phyloP scores from a whole-genome alignment of 1,284 basidiomycete species.

The Leccinum pachyderme region DNA sequence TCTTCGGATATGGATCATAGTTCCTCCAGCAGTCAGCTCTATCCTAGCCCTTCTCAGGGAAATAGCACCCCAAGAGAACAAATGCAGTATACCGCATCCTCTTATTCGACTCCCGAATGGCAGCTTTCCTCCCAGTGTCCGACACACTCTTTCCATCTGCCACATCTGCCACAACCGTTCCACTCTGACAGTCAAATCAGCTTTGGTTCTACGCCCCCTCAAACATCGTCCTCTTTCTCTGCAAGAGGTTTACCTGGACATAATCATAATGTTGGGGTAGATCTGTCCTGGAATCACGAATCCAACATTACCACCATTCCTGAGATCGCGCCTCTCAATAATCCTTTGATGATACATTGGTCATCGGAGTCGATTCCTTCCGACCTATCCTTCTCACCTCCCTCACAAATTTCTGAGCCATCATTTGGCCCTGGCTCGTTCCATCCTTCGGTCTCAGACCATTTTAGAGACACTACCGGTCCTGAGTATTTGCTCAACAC shows the following conservation, averaged over 20 bases:
- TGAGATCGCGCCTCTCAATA: not conserved
- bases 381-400: not conserved
- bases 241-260: slow-evolving; percentile 1
- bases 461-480: slow-evolving; percentile 1
- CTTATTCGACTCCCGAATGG: slow-evolving; percentile 6
- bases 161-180: not conserved
- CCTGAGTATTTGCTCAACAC: not conserved
- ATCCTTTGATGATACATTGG: slow-evolving; percentile 8
- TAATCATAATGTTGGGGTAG: not conserved
- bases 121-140: slow-evolving; percentile 8
- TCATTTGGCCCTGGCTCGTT: not conserved
- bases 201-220: not conserved
- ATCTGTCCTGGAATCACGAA: slow-evolving; percentile 4
- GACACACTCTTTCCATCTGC: not conserved
- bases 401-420: not conserved
- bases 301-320: not conserved
- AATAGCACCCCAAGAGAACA: slow-evolving; percentile 3
- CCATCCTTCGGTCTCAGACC: slow-evolving; percentile 8
- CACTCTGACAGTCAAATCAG: slow-evolving; percentile 5
- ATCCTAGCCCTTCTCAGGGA: not conserved
- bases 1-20: slow-evolving; percentile 6
- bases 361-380: not conserved
- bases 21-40: slow-evolving; percentile 2
- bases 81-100: not conserved
- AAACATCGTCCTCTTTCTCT: slow-evolving; percentile 1